Evolutionary conservation across 2,329 filamentous ascomycete genomes (phyloP), one percentile per base, ranked within the genome.

Genomic region (Bipolaris cookei): DNA sequence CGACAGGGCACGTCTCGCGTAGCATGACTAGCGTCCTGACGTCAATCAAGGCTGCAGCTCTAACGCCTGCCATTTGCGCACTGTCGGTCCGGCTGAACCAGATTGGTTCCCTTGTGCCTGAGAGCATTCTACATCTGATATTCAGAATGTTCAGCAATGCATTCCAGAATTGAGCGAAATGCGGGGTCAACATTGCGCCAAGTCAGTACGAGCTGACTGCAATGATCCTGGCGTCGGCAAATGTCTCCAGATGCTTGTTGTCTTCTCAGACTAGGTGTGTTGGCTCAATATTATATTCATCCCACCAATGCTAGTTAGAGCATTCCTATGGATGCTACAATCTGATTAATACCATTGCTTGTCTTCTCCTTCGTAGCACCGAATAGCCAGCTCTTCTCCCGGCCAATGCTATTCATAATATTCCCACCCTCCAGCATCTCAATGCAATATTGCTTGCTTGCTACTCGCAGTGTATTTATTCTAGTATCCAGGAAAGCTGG

Each of bases 41-140:
- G 47, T 59, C 55, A 56, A 59, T 59, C 30, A 51, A 56, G 25
- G n/a, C 37, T 45, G 56, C 52, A 51, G 44, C 56, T 47, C 43
- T 21, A 59, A 32, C 45, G 8, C 16, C 25, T 23, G 39, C 39
- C 39, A 48, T 38, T 28, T 28, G 21, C 32, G 45, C 45, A 16
- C 38, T 38, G 34, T 48, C 45, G 45, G 45, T 48, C 46, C 46
- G 46, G 37, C 37, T 45, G 21, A 21, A 49, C 47, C 53, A 49
- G 30, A 43, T 28, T 49, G 52, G 14, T 16, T 25, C 11, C 38
- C 28, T 30, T 30, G 28, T 13, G 28, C 10, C 28, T 3, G 28
- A 30, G 28, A 30, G 28, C 13, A 30, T 30, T 30, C 28, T 30
- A 4, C 28, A 13, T 30, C 10, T 30, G 28, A 13, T 30, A 30